phyloP scores from a whole-genome alignment of 129 eudicot genomes.

The Solidago caesia region DNA sequence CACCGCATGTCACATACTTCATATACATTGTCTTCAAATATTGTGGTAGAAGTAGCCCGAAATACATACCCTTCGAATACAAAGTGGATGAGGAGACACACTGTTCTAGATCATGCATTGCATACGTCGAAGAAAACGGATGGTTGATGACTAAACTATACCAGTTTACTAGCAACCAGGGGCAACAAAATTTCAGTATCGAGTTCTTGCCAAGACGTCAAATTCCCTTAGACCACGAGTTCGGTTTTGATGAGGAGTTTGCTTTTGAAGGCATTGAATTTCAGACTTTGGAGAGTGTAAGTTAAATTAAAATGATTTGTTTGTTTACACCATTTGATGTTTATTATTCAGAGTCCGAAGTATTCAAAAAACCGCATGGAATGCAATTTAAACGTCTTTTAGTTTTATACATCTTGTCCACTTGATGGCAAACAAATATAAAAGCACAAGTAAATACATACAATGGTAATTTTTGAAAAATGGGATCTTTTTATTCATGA shows the following conservation, averaged over 20 bases:
- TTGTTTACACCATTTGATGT: not conserved
- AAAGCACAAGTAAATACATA: not conserved
- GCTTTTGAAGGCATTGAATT: constrained; percentile 23
- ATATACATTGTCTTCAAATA: constrained; percentile 5
- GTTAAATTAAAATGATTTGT: constrained; percentile 7
- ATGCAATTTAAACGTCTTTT: not conserved
- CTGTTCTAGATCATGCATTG: not conserved
- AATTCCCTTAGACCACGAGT: not conserved
- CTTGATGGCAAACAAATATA: not conserved
- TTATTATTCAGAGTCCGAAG: not conserved
- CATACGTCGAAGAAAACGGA: not conserved
- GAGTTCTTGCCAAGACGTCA: not conserved
- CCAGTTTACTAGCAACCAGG: constrained; percentile 12
- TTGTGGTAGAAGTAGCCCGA: not conserved
- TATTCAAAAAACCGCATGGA: not conserved
- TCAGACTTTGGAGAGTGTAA: constrained; percentile 13
- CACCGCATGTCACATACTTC: constrained; percentile 16
- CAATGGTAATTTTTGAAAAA: not conserved
- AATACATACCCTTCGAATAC: constrained; percentile 13
- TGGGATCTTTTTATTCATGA: not conserved
- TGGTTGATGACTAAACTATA: constrained; percentile 14
- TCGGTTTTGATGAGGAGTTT: not conserved
- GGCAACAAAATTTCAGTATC: not conserved
- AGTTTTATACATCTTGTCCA: not conserved
- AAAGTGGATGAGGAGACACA: constrained; percentile 13